These are phyloP conservation scores for Neopestalotiopsis clavispora DNA, from an alignment of 2,329 filamentous ascomycete genomes.

Conservation along the genomic window DNA sequence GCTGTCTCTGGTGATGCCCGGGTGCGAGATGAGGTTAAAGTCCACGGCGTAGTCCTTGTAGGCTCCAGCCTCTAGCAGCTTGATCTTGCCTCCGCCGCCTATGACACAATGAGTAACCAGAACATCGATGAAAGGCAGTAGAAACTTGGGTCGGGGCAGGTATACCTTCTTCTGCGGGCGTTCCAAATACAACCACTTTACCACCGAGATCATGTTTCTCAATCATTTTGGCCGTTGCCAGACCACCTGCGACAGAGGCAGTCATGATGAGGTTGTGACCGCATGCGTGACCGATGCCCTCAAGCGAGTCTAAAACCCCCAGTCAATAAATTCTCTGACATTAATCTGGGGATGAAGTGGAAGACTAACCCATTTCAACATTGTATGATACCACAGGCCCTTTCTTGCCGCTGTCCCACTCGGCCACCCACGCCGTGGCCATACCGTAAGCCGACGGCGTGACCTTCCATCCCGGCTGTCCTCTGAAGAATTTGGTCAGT, in stretches of 20 bases:
- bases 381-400: slow-evolving; percentile 54
- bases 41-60: slow-evolving; percentile 45
- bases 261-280: slow-evolving; percentile 61
- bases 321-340: slow-evolving; percentile 15
- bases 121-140: neutral
- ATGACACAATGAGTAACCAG: neutral
- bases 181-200: slow-evolving; percentile 53
- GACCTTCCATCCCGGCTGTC: slow-evolving; percentile 52
- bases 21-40: slow-evolving; percentile 47
- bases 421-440: slow-evolving; percentile 57
- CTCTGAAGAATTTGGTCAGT: slow-evolving; percentile 51
- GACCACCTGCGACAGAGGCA: slow-evolving; percentile 49
- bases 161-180: slow-evolving; percentile 56
- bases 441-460: slow-evolving; percentile 56
- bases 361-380: slow-evolving; percentile 46
- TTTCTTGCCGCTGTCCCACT: slow-evolving; percentile 49
- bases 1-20: slow-evolving; percentile 46
- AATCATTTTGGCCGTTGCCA: slow-evolving; percentile 52
- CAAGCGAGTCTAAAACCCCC: slow-evolving; percentile 47
- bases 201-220: slow-evolving; percentile 45
- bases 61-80: slow-evolving; percentile 47
- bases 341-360: slow-evolving; percentile 5
- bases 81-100: slow-evolving; percentile 56
- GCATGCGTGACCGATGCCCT: slow-evolving; percentile 56
- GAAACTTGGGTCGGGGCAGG: no score